phyloP scores from a whole-genome alignment of 306 rosid species.

The Acacia crassicarpa region DNA sequence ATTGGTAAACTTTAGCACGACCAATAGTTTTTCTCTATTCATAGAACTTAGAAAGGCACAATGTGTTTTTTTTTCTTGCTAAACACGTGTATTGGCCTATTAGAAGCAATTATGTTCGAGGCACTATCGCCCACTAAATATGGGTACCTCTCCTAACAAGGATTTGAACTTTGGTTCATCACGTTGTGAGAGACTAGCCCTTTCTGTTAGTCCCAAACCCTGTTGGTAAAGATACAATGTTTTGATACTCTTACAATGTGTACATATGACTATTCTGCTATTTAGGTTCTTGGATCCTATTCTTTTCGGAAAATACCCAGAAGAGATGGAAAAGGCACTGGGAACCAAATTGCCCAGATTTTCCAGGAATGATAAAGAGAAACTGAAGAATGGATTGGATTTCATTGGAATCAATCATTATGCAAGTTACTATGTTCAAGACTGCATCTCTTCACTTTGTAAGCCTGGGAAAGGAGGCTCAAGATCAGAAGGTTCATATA shows the following conservation, averaged over 20 bases:
- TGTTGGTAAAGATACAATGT: no score
- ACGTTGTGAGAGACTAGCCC: no score
- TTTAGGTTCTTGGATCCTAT: conserved; percentile 74
- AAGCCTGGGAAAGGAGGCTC: conserved; percentile 50
- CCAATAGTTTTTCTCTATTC: neutral
- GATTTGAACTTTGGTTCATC: no score
- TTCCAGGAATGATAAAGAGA: conserved; percentile 42
- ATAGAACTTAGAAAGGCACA: neutral
- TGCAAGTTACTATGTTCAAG: conserved; percentile 53
- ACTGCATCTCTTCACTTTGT: conserved; percentile 60
- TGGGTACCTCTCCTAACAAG: no score
- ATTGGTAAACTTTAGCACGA: conserved; percentile 45
- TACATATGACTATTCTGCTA: neutral
- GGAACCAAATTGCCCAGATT: conserved; percentile 51
- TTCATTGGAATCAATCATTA: conserved; percentile 82
- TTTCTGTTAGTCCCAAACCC: no score
- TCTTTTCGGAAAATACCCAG: conserved; percentile 62
- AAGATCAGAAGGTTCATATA: conserved; percentile 55
- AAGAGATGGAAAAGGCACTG: conserved; percentile 54
- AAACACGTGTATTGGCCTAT: no score
- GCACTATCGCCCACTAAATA: no score
- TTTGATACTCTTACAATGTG: neutral
- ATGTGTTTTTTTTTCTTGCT: no score
- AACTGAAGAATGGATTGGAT: conserved; percentile 53
- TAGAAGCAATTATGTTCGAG: no score